Percentiles rank a stretch among this genome's conserved stretches.
Evolutionary conservation across 2,329 filamentous ascomycete species (phyloP).

Genomic region (Diaporthe sp.): DNA sequence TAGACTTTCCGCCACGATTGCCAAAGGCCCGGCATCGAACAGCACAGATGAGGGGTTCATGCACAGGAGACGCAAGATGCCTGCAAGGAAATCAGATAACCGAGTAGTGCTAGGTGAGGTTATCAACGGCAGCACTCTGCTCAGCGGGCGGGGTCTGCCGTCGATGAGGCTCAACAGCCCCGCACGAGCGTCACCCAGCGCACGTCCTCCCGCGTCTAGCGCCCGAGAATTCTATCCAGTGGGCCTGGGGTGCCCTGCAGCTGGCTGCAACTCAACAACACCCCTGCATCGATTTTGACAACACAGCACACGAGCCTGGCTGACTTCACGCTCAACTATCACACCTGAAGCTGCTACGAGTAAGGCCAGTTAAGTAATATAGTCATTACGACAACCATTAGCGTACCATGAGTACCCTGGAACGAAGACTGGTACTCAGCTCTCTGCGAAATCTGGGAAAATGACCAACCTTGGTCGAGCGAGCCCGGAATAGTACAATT

Average conservation of each 20-base stretch:
- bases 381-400: too few species aligned
- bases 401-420: background rate
- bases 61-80: background rate
- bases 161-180: constrained; percentile 26
- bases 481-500: background rate
- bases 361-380: too few species aligned
- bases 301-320: too few species aligned
- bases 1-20: background rate
- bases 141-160: background rate
- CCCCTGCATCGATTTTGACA: background rate
- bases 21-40: background rate
- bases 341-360: too few species aligned
- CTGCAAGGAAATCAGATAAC: background rate
- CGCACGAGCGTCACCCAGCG: background rate
- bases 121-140: background rate
- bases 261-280: background rate
- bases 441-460: background rate
- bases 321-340: background rate
- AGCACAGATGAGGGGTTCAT: background rate
- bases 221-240: background rate
- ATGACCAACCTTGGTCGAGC: background rate
- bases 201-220: constrained; percentile 26
- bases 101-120: background rate
- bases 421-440: background rate
- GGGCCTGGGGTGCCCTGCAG: background rate